Conservation (phyloP, 768 basidiomycete species). For the Candolleomyces efflorescens region DNA sequence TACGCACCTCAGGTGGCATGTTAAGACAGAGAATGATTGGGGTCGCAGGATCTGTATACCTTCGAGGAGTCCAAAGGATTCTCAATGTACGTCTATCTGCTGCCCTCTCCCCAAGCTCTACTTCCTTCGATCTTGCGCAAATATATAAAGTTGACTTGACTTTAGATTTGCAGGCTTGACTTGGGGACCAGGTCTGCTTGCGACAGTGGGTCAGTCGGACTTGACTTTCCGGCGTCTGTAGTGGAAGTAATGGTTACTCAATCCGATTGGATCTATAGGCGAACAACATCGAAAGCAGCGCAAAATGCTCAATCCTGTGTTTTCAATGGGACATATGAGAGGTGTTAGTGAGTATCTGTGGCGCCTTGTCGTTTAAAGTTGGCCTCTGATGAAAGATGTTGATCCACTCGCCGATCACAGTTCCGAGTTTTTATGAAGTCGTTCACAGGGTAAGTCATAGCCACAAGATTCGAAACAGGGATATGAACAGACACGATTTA, state of each 20-base stretch:
- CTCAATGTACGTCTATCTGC: conserved; percentile 15
- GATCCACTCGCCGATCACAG: conserved; percentile 12
- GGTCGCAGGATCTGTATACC: conserved; percentile 24
- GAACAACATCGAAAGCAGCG: conserved; percentile 38
- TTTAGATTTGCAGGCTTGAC: background rate
- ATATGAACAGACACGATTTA: conserved; percentile 1
- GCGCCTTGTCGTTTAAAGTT: background rate
- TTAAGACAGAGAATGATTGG: background rate
- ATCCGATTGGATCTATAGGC: too few species aligned
- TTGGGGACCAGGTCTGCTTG: conserved; percentile 15
- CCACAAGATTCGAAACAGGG: background rate
- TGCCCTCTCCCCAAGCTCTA: too few species aligned
- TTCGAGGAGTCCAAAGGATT: conserved; percentile 24
- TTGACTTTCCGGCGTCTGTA: too few species aligned
- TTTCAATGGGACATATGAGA: conserved; percentile 38
- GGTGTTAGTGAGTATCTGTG: conserved; percentile 19
- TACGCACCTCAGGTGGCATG: background rate
- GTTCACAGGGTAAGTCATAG: conserved; percentile 21
- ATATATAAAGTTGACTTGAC: too few species aligned
- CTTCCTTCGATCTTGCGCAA: too few species aligned
- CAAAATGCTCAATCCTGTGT: conserved; percentile 42
- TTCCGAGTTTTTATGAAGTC: conserved; percentile 31
- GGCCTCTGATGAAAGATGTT: background rate
- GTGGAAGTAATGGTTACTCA: too few species aligned
- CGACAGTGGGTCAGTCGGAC: conserved; percentile 15